These are phyloP conservation scores for Lipomyces lipofer DNA, from an alignment of 805 yeast genomes.

Conservation along the genomic window DNA sequence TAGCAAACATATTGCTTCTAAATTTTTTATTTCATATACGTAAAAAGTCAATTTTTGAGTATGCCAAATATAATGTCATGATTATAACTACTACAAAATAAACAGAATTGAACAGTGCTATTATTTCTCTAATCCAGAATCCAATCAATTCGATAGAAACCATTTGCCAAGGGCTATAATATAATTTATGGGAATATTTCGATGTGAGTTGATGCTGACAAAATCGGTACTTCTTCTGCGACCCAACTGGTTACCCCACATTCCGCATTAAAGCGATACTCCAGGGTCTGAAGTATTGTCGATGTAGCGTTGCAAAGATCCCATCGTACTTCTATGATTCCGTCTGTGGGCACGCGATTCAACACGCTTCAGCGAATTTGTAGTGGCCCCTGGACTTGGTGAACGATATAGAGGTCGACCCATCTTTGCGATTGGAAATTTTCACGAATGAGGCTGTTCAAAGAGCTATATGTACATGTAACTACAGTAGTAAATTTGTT, in stretches of 20 bases:
- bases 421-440: conserved; percentile 4
- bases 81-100: no score
- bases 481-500: no score
- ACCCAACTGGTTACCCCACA: neutral
- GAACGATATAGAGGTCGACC: conserved; percentile 15
- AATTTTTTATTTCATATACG: no score
- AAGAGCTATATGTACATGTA: neutral
- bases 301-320: neutral
- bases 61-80: no score
- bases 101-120: no score
- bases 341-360: neutral
- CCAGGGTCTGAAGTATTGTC: conserved; percentile 3
- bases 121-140: no score
- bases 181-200: neutral
- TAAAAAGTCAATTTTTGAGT: no score
- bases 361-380: neutral
- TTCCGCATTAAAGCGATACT: neutral
- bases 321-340: neutral
- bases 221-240: no score
- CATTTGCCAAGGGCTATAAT: no score
- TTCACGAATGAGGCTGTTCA: neutral
- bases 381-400: conserved; percentile 1
- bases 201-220: neutral
- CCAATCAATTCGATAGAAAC: no score
- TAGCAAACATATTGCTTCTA: no score